Base-by-base conservation (phyloP, 495 filamentous ascomycete species). In the Trypethelium eluteriae region DNA sequence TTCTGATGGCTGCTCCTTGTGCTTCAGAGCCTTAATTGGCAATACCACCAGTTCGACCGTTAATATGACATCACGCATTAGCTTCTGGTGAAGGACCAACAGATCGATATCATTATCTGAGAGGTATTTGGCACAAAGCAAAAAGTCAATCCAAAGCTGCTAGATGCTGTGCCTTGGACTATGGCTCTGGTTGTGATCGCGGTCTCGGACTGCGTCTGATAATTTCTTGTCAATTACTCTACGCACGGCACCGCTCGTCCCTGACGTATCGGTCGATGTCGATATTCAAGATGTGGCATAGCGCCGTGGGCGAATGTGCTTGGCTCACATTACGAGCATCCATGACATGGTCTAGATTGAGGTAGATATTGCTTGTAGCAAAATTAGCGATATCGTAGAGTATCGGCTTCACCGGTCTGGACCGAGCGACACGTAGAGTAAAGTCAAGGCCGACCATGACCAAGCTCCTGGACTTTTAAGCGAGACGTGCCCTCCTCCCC, bases 141-240 rank as follows among this genome's bases (percentile, higher is more conserved):
- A 2, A 59, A 12, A n/a, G 2, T 57, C 59, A 57, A 32, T 14
- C 34, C 53, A 36, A 9, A 59, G 57, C 44, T 69, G 59, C 11
- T 69, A 50, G 18, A 66, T 41, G 39, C 64, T 44, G 67, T 62
- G 6, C 56, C 67, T 38, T 64, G 67, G 14, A 69, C 62, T 38
- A 69, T 65, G 0, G 75, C 74, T 2, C 76, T 73, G 36, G 81
- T 76, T 1, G 70, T n/a, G 67, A 66, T 83, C 76, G n/a, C 74
- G 70, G 53, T 78, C 75, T 1, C 47, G 35, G 18, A 81, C 59
- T 0, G 80, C 81, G 38, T 76, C 68, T 4, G 38, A 44, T 2
- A 80, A 66, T 3, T 70, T 75, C 63, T 82, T 83, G 11, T 62
- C 53, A 39, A 41, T 18, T 3, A 63, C 2, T 11, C 35, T 2